Evolutionary conservation across 169 alveolate genomes (phyloP), one percentile per base, ranked within the genome.

Genomic region (Blepharisma undulans): DNA sequence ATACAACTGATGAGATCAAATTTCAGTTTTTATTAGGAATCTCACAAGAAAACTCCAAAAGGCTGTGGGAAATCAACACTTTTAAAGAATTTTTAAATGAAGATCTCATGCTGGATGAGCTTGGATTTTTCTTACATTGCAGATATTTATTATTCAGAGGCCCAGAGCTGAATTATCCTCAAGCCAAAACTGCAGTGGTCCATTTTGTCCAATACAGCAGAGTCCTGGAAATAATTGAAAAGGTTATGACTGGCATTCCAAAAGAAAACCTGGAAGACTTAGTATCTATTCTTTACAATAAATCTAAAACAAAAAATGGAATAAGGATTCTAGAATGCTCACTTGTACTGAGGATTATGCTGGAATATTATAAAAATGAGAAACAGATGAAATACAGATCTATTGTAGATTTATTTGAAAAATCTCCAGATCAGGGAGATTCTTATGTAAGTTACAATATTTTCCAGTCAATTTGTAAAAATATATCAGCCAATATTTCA

Each of bases 81-180:
- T 93, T 93, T 81, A 61, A 82, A 14, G 92, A 93, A 77, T 88
- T 93, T 60, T 59, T 93, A 7, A 84, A 88, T 71, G 95, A 93
- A 25, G 92, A 93, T 79, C 29, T 90, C 3, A 16, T 86, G 14
- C 60, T 89, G 7, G 95, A 92, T 84, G 95, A 92, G 66, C 32
- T 81, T 10, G 85, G 90, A 72, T 92, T 80, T 71, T 92, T 18
- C 76, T 7, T 92, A 16, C 95, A 92, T 61, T 82, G 93, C 61
- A 88, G 95, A 71, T 88, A 71, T 84, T 32, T 92, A n/a, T 81
- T 92, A 12, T 88, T 88, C 34, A 61, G 34, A 71, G 95, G 95
- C 1, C 93, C 93, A 2, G 90, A 92, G 22, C 72, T 92, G 21
- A 71, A 72, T 25, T n/a, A 19, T 32, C 61, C 85, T 86, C 61